Evolutionary conservation across 345 rosid species (phyloP).

Genomic region (Acer campestre): DNA sequence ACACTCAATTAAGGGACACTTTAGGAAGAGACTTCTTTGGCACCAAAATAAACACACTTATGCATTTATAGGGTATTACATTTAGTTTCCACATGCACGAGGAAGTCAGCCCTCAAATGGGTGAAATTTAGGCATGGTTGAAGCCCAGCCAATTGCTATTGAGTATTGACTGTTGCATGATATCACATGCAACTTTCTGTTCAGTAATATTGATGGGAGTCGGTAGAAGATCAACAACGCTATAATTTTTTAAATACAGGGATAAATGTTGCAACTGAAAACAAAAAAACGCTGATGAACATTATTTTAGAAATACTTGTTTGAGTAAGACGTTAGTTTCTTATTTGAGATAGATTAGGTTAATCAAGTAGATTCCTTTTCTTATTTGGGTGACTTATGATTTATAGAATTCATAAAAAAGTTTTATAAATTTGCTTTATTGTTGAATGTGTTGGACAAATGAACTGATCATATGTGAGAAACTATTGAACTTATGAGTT

Average conservation of each 20-base stretch:
- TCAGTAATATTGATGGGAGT: neutral
- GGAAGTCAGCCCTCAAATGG: neutral
- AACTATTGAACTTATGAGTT: slow-evolving; percentile 7
- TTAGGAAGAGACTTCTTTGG: neutral
- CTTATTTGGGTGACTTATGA: neutral
- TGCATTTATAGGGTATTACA: neutral
- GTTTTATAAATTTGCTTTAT: neutral
- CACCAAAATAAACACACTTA: neutral
- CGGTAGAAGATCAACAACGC: neutral
- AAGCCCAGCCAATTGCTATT: neutral
- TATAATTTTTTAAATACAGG: neutral
- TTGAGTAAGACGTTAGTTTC: neutral
- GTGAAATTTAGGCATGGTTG: neutral
- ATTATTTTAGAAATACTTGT: neutral
- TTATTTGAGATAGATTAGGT: neutral
- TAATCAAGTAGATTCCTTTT: neutral
- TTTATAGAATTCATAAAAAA: neutral
- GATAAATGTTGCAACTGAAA: neutral
- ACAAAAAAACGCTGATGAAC: neutral
- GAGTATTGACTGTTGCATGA: neutral
- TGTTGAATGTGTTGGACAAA: neutral
- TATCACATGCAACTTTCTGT: neutral
- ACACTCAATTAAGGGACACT: neutral
- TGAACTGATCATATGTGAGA: neutral
- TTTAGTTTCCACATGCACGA: neutral